A percentile compares a stretch with the other conserved stretches of the same genome.
Conservation (phyloP, 768 basidiomycete species). For the Tephrocybe sp. region DNA sequence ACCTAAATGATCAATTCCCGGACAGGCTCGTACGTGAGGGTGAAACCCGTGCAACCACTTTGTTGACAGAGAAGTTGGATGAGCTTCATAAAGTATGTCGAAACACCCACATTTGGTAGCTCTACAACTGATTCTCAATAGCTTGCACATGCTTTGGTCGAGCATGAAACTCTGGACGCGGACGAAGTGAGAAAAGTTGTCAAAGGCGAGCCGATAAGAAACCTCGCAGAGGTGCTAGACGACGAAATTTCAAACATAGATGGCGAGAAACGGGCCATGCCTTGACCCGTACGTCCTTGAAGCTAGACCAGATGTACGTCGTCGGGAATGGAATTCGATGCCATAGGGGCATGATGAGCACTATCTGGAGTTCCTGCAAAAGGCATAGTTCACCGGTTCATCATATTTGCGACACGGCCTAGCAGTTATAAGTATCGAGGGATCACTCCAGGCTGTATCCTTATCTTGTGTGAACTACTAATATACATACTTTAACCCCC, state of each 20-base stretch:
- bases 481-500: neutral
- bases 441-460: conserved; percentile 1
- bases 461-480: conserved; percentile 4
- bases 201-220: conserved; percentile 76
- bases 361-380: no score
- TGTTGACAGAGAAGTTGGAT: conserved; percentile 64
- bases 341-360: no score
- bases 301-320: neutral
- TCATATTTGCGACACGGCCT: no score
- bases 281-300: neutral
- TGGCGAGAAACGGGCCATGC: conserved; percentile 17
- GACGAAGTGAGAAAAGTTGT: conserved; percentile 87
- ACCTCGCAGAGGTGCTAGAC: conserved; percentile 61
- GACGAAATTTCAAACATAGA: conserved; percentile 45
- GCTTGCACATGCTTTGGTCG: conserved; percentile 90
- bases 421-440: neutral
- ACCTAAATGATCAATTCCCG: conserved; percentile 21
- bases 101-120: conserved; percentile 8
- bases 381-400: no score
- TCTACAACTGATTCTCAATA: conserved; percentile 24
- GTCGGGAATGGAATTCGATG: no score
- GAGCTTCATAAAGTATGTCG: conserved; percentile 70
- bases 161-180: conserved; percentile 88
- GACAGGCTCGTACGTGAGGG: conserved; percentile 62
- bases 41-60: conserved; percentile 58